A percentile compares a stretch with the other conserved stretches of the same genome.
These are phyloP conservation scores for Cryptococcus maquisensis DNA, from an alignment of 1,284 basidiomycete species.

Conservation along the genomic window DNA sequence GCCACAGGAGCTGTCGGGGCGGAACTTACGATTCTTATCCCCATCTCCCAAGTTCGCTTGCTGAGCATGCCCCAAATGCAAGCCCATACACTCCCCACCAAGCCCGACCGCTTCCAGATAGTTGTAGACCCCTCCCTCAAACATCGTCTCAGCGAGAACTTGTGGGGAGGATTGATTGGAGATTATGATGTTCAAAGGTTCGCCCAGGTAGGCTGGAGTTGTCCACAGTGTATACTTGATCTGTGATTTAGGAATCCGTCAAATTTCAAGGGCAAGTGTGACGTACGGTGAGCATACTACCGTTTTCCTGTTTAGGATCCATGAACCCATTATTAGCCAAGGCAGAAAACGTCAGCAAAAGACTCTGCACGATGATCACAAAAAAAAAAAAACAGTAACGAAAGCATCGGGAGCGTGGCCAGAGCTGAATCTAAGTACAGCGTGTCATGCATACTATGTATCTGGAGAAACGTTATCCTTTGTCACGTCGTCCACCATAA, in stretches of 20 bases:
- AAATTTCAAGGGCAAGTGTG: background rate
- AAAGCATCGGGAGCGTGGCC: no score
- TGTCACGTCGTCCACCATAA: no score
- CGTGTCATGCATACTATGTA: background rate
- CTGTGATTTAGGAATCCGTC: background rate
- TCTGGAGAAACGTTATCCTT: background rate
- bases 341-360: no score
- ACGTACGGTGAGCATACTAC: background rate
- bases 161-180: slow-evolving; percentile 11
- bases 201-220: slow-evolving; percentile 11
- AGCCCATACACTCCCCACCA: slow-evolving; percentile 19
- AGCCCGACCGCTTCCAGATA: slow-evolving; percentile 17
- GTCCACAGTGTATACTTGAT: slow-evolving; percentile 8
- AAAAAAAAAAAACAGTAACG: no score
- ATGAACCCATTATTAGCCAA: background rate
- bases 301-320: background rate
- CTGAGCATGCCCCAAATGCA: slow-evolving; percentile 17
- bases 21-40: slow-evolving; percentile 14
- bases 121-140: slow-evolving; percentile 20
- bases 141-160: slow-evolving; percentile 14
- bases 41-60: slow-evolving; percentile 18
- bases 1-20: no score
- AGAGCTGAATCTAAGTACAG: background rate
- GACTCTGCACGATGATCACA: no score
- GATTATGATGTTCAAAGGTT: slow-evolving; percentile 24